Percentiles rank a stretch among this genome's conserved stretches.
phyloP scores from a whole-genome alignment of 2,329 filamentous ascomycete species.

The Nemania sp. region DNA sequence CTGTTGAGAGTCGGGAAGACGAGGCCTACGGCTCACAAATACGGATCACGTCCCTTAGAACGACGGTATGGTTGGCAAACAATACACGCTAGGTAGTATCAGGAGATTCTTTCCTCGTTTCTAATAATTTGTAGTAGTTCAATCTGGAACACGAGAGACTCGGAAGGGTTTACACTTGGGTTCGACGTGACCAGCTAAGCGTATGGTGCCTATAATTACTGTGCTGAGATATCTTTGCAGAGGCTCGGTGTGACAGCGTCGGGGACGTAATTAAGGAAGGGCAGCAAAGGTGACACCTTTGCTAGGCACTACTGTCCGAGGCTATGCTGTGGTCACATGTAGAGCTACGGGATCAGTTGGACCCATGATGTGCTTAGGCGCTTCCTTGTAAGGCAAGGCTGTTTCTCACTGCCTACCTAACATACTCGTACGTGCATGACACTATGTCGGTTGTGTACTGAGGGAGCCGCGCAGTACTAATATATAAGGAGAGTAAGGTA shows the following conservation, averaged over 20 bases:
- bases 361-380: constrained; percentile 1
- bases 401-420: neutral
- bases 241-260: too few species aligned
- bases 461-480: neutral
- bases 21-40: constrained; percentile 1
- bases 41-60: constrained; percentile 10
- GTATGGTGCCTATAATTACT: too few species aligned
- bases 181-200: too few species aligned
- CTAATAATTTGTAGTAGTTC: neutral
- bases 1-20: constrained; percentile 6
- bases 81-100: constrained; percentile 39
- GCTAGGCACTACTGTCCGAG: neutral
- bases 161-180: too few species aligned
- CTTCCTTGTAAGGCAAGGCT: neutral
- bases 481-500: too few species aligned
- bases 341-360: constrained; percentile 3
- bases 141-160: constrained; percentile 4
- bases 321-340: constrained; percentile 23
- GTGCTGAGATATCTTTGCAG: too few species aligned
- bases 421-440: neutral
- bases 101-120: constrained; percentile 28
- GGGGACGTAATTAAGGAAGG: too few species aligned
- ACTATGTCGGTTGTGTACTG: too few species aligned
- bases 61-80: constrained; percentile 27
- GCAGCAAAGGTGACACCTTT: neutral